Conservation (phyloP, 2,329 filamentous ascomycete species). For the Penicillium sp. region DNA sequence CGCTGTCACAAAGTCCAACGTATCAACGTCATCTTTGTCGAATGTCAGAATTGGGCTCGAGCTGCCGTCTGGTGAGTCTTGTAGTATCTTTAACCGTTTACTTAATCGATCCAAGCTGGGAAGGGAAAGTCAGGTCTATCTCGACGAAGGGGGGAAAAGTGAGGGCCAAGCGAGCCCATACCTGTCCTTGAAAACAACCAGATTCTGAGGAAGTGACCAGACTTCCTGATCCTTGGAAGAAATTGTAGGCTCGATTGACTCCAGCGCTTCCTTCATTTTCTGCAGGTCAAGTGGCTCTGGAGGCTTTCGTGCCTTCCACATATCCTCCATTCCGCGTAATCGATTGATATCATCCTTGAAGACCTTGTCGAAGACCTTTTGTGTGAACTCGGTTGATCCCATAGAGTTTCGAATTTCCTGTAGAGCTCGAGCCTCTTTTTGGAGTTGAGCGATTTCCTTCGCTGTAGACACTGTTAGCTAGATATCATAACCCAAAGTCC, state of each 20-base stretch:
- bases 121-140: conserved; percentile 23
- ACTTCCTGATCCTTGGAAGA: conserved; percentile 71
- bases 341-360: conserved; percentile 84
- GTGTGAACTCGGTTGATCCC: conserved; percentile 75
- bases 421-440: conserved; percentile 80
- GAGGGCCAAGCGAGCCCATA: conserved; percentile 27
- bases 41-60: conserved; percentile 72
- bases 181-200: conserved; percentile 83
- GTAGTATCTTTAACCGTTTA: conserved; percentile 70
- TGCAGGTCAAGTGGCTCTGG: conserved; percentile 77
- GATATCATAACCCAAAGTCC: neutral
- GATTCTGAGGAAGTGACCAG: conserved; percentile 85
- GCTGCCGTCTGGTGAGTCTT: conserved; percentile 53
- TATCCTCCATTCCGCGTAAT: conserved; percentile 84
- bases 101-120: conserved; percentile 73
- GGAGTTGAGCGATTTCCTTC: conserved; percentile 85
- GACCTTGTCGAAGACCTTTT: conserved; percentile 89
- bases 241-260: conserved; percentile 58
- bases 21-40: conserved; percentile 96
- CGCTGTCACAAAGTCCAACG: conserved; percentile 89
- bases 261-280: conserved; percentile 59
- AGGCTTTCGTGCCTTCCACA: conserved; percentile 86
- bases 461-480: conserved; percentile 46
- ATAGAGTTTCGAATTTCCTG: conserved; percentile 82
- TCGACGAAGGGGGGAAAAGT: neutral